Percentiles rank a stretch among this genome's conserved stretches.
Conservation (phyloP, 495 filamentous ascomycete species). For the Sordaria brevicollis region DNA sequence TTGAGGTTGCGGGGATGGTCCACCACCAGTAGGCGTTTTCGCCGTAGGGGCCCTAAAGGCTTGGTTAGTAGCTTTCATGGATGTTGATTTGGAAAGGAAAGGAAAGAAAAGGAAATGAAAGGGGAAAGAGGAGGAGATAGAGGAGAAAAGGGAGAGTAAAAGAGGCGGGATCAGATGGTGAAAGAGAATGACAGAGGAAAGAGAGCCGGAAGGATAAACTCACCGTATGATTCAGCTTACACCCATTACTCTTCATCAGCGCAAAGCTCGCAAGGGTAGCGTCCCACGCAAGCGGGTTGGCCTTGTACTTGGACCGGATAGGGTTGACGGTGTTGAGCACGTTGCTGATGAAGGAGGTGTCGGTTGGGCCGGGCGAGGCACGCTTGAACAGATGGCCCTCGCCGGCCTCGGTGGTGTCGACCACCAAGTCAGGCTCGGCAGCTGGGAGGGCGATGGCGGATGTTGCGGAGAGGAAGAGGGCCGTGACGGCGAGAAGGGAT, state of each 20-base stretch:
- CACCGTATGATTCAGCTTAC: slow-evolving; percentile 11
- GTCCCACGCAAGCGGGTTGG: slow-evolving; percentile 3
- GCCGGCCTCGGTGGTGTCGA: neutral
- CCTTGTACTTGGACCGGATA: slow-evolving; percentile 4
- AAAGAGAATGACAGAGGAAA: no score
- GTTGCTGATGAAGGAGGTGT: slow-evolving; percentile 6
- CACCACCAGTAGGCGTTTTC: slow-evolving; percentile 15
- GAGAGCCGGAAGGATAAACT: neutral
- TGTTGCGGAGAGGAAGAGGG: neutral
- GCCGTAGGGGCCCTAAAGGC: slow-evolving; percentile 15
- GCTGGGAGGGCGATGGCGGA: neutral
- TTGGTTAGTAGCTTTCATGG: no score
- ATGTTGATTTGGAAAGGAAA: no score
- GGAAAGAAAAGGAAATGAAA: no score
- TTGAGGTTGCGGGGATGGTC: neutral
- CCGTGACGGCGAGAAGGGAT: neutral
- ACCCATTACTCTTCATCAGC: slow-evolving; percentile 11
- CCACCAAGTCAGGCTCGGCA: neutral
- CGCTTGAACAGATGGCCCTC: neutral
- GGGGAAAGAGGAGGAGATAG: no score
- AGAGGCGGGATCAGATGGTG: neutral
- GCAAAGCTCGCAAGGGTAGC: slow-evolving; percentile 6
- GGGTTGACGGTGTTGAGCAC: slow-evolving; percentile 7
- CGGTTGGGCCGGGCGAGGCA: slow-evolving; percentile 7
- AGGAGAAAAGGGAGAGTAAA: neutral